Base-by-base conservation (phyloP, 2,329 filamentous ascomycete species). In the Neofusicoccum laricinum region DNA sequence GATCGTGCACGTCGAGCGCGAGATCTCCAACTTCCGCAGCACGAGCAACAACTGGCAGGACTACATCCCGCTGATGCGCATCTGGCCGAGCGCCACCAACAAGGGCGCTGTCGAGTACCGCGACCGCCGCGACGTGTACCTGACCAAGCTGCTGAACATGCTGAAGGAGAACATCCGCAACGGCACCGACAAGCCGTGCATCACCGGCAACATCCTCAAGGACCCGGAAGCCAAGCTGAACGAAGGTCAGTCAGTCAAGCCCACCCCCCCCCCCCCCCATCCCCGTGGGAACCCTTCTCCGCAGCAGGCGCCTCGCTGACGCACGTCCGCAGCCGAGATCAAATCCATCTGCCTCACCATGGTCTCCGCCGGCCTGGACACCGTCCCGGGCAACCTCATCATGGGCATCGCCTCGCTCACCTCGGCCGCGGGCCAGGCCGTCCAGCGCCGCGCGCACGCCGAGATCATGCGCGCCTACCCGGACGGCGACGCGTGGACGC, bases 41-140 rank as follows among this genome's bases (percentile, higher is more conserved):
- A 94, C 90, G 0, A 91, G 88, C 70, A 92, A 93, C 72, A 94
- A 94, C 73, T 91, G 90, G 86, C 89, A 92, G 71, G 91, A 95
- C 71, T 94, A 94, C 69, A 86, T 95, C n/a, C 90, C 91, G 0
- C 71, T 93, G 4, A 73, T 95, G 66, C 83, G 91, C 32, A 74
- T 92, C 2, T 83, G 86, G 68, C 84, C 87, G 2, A 85, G 81
- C 36, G 83, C 83, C 67, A 92, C 86, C 70, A 80, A 81, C 2
- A 83, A 86, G 55, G 62, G 62, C 4, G 89, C 90, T 0, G 78
- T 84, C 7, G 85, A 88, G 66, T 91, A 88, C 76, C 85, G 90
- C 41, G 78, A 80, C n/a, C 82, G 91, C 19, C 82, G 91, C 59
- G 90, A 92, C 67, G 85, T 82, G 59, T 90, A 90, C 67, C 78